phyloP scores from a whole-genome alignment of 139 green algal genomes.

The Chlamydomonas sp. region DNA sequence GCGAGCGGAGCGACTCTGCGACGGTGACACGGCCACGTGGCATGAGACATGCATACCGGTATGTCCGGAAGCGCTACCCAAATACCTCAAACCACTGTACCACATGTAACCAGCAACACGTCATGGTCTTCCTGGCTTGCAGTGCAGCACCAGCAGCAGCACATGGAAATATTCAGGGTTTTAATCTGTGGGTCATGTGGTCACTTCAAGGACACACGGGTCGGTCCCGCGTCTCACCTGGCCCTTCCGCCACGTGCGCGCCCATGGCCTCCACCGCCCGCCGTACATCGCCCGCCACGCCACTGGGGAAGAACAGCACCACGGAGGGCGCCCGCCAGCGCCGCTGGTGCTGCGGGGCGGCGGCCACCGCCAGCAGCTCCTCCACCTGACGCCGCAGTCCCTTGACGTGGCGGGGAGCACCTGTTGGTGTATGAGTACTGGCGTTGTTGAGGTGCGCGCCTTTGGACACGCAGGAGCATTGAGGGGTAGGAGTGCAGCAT shows the following conservation, averaged over 20 bases:
- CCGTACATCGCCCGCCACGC: slow-evolving; percentile 33
- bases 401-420: slow-evolving; percentile 22
- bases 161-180: no score
- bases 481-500: no score
- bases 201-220: neutral
- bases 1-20: slow-evolving; percentile 24
- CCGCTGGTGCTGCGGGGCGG: slow-evolving; percentile 40
- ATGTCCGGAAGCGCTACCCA: neutral
- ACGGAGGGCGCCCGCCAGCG: slow-evolving; percentile 53
- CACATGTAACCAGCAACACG: no score
- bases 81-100: neutral
- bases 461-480: no score
- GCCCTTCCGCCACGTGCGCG: slow-evolving; percentile 43
- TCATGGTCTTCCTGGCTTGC: no score
- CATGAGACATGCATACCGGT: no score
- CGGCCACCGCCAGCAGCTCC: slow-evolving; percentile 55
- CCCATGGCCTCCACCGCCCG: slow-evolving; percentile 47
- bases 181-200: no score
- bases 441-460: neutral
- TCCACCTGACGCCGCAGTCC: slow-evolving; percentile 63
- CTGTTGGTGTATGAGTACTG: neutral
- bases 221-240: neutral
- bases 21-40: no score
- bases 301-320: slow-evolving; percentile 52
- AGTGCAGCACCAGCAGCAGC: no score